Evolutionary conservation across 2,329 filamentous ascomycete genomes (phyloP).

Genomic region (Aspergillus sp.): DNA sequence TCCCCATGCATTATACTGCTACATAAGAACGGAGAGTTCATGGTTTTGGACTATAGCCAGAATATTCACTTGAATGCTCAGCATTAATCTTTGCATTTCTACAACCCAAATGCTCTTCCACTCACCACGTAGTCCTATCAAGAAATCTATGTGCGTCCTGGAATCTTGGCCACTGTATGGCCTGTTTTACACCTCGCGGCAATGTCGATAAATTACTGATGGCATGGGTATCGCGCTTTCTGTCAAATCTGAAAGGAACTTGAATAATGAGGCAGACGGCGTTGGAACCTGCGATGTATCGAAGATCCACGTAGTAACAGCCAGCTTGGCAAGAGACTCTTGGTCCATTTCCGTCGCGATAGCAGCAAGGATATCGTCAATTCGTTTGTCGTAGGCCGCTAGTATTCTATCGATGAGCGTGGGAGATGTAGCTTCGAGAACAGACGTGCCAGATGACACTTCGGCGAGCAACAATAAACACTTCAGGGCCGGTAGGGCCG

Average conservation of each 20-base stretch:
- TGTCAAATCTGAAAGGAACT: not conserved
- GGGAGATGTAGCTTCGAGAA: not conserved
- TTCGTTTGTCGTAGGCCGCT: not conserved
- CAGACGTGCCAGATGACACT: not conserved
- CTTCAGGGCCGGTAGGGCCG: not conserved
- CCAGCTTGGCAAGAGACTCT: not conserved
- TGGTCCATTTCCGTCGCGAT: not conserved
- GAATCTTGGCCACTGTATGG: not conserved
- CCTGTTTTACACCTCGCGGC: not conserved
- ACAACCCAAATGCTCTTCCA: not conserved
- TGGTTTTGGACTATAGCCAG: not conserved
- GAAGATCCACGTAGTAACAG: not conserved
- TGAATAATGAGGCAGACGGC: not conserved
- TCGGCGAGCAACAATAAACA: not conserved
- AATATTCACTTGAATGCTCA: not conserved
- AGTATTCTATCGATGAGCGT: not conserved
- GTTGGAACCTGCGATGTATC: not conserved
- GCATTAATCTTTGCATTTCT: not conserved
- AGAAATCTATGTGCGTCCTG: not conserved
- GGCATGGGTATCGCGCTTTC: not conserved
- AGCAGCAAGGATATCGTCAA: not conserved
- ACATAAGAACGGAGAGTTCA: not conserved
- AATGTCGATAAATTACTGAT: not conserved
- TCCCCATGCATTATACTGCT: not conserved
- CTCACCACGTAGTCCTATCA: not conserved